These are phyloP conservation scores for Suhomyces bribrorum DNA, from an alignment of 1,139 yeast species.

Conservation along the genomic window DNA sequence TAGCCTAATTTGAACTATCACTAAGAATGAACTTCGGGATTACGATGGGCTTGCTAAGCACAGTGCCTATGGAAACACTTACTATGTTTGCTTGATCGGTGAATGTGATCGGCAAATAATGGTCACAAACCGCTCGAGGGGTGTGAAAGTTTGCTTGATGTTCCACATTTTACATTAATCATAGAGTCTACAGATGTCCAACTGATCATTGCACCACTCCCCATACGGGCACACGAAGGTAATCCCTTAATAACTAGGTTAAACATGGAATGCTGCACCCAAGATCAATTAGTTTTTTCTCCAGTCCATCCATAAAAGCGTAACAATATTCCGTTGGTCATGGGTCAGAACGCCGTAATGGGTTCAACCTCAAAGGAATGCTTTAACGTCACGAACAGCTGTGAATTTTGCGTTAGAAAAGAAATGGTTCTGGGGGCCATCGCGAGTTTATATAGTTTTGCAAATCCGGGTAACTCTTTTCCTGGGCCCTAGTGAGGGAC, in stretches of 20 bases:
- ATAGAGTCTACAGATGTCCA: constrained; percentile 42
- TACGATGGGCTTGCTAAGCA: too few species aligned
- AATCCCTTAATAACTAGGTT: constrained; percentile 58
- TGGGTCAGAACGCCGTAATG: constrained; percentile 74
- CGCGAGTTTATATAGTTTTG: constrained; percentile 10
- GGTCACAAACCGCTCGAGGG: too few species aligned
- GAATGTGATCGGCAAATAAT: not conserved
- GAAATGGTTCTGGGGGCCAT: constrained; percentile 18
- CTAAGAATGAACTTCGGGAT: too few species aligned
- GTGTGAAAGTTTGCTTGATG: too few species aligned
- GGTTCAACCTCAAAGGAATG: constrained; percentile 79
- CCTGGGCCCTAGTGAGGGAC: not conserved
- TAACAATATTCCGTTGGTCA: constrained; percentile 67
- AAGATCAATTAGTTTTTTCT: constrained; percentile 67
- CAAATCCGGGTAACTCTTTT: constrained; percentile 15
- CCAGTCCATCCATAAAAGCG: constrained; percentile 56
- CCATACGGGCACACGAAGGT: constrained; percentile 87
- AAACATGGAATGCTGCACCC: constrained; percentile 80
- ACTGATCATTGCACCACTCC: constrained; percentile 78
- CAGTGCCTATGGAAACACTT: too few species aligned
- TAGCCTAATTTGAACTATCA: too few species aligned
- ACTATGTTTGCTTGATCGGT: not conserved
- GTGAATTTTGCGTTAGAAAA: constrained; percentile 65
- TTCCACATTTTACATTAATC: not conserved
- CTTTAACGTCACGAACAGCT: constrained; percentile 65